Evolutionary conservation across 441 rosid species (phyloP), one percentile per base, ranked within the genome.

Genomic region (Brassica hybrid): DNA sequence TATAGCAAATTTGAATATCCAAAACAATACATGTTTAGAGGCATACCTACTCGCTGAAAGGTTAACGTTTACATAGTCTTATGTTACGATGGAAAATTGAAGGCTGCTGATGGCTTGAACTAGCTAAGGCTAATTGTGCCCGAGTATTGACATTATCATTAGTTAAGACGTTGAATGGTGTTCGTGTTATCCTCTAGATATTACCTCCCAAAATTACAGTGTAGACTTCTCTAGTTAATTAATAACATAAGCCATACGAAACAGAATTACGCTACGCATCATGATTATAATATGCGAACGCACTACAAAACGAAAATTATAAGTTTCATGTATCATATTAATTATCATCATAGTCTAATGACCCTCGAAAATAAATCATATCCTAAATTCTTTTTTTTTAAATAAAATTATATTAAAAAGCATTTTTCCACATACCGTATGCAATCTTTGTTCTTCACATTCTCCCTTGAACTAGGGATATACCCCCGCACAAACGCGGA

Each of bases 1-100:
- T 76, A 61, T 69, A 69, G 32, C 65, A 61, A 48, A 32, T 56
- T 4, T 16, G 65, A 65, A 56, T 56, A 36, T 41, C 66, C 71
- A 66, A 66, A 74, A 38, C 17, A 36, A 34, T 34, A 18, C 70
- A 65, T 56, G 57, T 34, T 52, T 74, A 73, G 77, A n/a, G 19
- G 7, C 36, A 43, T 72, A 27, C 12, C 12, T 57, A 57, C 61
- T 52, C 18, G 21, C n/a, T 57, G 3, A 23, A 66, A 36, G 21
- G 32, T 25, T 65, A 57, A 57, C 45, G 30, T 16, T 65, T 17
- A 27, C 60, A 45, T 67, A 16, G 25, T 56, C 5, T 38, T 65
- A 17, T 30, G 36, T 45, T 54, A 34, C 17, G 32, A 11, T 34
- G 38, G 1, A 10, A 41, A 41, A 41, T 41, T 41, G 48, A 12